phyloP scores from a whole-genome alignment of 1,284 basidiomycete genomes.

The Inonotus hispidus region DNA sequence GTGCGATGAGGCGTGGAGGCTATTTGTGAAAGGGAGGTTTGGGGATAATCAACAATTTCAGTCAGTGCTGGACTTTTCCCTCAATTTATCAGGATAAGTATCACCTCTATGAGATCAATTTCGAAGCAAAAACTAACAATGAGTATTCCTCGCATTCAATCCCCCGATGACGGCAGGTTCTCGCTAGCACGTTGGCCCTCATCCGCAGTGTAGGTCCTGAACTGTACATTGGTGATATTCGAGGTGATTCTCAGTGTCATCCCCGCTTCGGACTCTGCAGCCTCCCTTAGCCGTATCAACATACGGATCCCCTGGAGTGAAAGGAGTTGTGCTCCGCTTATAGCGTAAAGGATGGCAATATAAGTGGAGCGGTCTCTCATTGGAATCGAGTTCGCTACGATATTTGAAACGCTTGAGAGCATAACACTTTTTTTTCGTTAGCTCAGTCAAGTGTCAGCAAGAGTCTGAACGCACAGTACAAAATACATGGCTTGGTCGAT shows the following conservation, averaged over 20 bases:
- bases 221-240: not conserved
- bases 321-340: not conserved
- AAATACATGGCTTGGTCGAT: not conserved
- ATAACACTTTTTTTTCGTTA: not conserved
- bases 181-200: no score
- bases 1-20: no score
- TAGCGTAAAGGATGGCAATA: not conserved
- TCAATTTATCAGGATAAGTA: no score
- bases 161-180: no score
- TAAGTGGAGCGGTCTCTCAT: not conserved
- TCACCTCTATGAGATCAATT: no score
- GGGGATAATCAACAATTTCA: no score
- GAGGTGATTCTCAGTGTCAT: not conserved
- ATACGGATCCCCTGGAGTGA: not conserved
- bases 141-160: no score
- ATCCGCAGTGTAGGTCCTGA: no score
- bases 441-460: not conserved
- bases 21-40: no score
- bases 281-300: not conserved
- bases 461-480: not conserved
- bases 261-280: not conserved
- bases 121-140: no score
- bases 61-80: no score
- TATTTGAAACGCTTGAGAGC: not conserved
- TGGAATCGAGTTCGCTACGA: not conserved